Evolutionary conservation across 441 rosid species (phyloP), one percentile per base, ranked within the genome.

Genomic region (Eruca vesicaria): DNA sequence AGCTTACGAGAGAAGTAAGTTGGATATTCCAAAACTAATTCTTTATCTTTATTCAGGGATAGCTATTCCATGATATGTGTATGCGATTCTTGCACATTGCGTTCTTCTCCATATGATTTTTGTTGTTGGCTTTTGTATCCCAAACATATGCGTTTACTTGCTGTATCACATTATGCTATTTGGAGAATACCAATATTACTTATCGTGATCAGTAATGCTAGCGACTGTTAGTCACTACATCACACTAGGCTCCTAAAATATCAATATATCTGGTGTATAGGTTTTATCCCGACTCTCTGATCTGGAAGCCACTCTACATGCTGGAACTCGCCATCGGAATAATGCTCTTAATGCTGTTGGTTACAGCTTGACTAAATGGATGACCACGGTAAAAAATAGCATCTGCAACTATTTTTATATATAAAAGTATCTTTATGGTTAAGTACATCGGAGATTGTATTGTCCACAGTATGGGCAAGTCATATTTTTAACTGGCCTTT

Each of bases 261-360:
- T 80, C 76, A 50, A 19, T 32, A 73, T 31, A 79, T 73, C 64
- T 81, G 83, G 75, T 52, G 71, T 78, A 31, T 78, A 96, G 99
- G 98, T 96, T 75, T 76, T 83, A 64, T 86, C 97, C 52, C 96
- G 86, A 58, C 97, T 96, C 79, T 92, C 99, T 78, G 98, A 96
- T 71, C 80, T 94, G 83, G 99, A 96, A 80, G 84, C 90, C 80
- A 96, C 99, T 55, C 84, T 96, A 82, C 92, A 90, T 84, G 92
- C 92, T 56, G 96, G 99, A 50, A 83, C 79, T 78, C 92, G 88
- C 76, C 98, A 92, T 72, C 89, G 92, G 72, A 88, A 94, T 83
- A 82, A 67, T 71, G 95, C 88, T 76, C 96, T 96, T 71, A 69
- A 83, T 68, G 85, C 93, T 67, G 78, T 96, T 80, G 98, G 89